These are phyloP conservation scores for Radiomyces spectabilis DNA, from an alignment of 192 early-diverging fungal genomes.

Conservation along the genomic window DNA sequence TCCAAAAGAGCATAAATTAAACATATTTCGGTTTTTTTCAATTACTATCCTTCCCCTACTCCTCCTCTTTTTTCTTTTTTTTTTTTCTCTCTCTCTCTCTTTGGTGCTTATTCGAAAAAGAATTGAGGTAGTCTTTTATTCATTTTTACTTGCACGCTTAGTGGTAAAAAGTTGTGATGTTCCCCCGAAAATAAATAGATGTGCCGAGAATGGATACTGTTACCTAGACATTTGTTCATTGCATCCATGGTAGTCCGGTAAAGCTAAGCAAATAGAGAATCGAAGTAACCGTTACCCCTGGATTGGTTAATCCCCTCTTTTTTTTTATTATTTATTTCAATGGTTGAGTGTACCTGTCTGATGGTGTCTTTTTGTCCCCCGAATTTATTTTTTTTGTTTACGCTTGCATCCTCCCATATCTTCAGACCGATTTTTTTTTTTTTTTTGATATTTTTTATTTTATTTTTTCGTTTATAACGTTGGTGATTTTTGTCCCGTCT, in stretches of 20 bases:
- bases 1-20: slow-evolving; percentile 25
- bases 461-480: neutral
- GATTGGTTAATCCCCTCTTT: neutral
- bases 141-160: no score
- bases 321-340: neutral
- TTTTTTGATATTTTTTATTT: neutral
- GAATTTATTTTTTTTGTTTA: slow-evolving; percentile 1
- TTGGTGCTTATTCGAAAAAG: neutral
- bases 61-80: neutral
- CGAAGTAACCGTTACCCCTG: no score
- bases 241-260: no score
- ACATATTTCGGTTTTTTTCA: slow-evolving; percentile 12
- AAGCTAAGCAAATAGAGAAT: no score
- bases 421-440: slow-evolving; percentile 1
- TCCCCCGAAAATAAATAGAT: no score
- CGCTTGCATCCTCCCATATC: neutral
- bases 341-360: neutral
- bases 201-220: no score
- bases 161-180: no score
- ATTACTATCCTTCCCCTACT: neutral
- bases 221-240: no score
- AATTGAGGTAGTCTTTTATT: neutral
- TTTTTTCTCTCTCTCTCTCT: neutral
- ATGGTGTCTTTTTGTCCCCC: neutral
- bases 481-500: neutral